These are phyloP conservation scores for Collybia sp. DNA, from an alignment of 768 basidiomycete species.

Conservation along the genomic window DNA sequence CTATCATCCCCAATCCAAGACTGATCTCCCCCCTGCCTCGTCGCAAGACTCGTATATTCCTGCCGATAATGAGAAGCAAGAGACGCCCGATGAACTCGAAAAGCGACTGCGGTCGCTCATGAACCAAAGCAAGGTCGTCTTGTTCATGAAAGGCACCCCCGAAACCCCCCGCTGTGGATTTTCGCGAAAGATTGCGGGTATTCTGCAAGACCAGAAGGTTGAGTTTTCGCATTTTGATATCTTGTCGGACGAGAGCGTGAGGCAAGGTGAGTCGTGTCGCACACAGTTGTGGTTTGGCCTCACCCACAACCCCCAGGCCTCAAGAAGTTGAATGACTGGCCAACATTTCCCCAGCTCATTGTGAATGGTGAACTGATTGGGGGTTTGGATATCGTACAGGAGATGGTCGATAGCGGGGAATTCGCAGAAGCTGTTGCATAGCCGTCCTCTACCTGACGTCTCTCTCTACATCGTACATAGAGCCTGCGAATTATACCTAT, in stretches of 20 bases:
- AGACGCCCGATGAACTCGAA: constrained; percentile 65
- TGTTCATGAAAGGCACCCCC: constrained; percentile 91
- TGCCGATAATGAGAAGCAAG: constrained; percentile 21
- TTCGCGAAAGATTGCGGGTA: constrained; percentile 65
- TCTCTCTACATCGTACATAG: no score
- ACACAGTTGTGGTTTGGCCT: background rate
- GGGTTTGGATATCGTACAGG: constrained; percentile 89
- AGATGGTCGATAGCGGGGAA: constrained; percentile 83
- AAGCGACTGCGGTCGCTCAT: constrained; percentile 66
- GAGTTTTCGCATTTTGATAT: constrained; percentile 82
- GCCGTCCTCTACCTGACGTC: no score
- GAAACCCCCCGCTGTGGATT: constrained; percentile 81
- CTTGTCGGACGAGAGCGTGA: constrained; percentile 71
- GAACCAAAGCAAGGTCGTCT: constrained; percentile 70
- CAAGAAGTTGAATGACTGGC: constrained; percentile 83
- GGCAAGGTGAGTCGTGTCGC: constrained; percentile 54
- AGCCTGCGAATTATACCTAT: no score
- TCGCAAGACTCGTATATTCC: constrained; percentile 16
- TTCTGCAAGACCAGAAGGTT: constrained; percentile 62
- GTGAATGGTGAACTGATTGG: constrained; percentile 90
- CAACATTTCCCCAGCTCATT: constrained; percentile 84
- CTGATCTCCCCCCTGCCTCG: constrained; percentile 35
- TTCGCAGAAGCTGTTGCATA: constrained; percentile 42
- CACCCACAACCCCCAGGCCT: constrained; percentile 38
- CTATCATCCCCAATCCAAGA: constrained; percentile 43